These are phyloP conservation scores for Clavaria fumosa DNA, from an alignment of 768 basidiomycete genomes.

Conservation along the genomic window DNA sequence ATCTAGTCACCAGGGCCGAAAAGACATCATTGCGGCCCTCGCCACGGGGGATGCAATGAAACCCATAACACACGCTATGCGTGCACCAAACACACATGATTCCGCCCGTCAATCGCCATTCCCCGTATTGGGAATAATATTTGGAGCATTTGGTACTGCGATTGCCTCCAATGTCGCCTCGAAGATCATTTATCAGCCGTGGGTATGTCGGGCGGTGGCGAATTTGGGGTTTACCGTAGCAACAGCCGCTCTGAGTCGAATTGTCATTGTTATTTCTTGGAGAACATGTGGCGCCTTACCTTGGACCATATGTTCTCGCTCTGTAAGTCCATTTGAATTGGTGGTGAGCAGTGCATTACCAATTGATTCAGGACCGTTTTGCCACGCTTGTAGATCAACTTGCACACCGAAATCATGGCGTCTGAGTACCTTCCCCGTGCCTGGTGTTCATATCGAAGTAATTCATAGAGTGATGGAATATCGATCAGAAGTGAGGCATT, in stretches of 20 bases:
- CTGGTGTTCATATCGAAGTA: conserved; percentile 6
- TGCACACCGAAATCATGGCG: conserved; percentile 4
- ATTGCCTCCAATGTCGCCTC: conserved; percentile 6
- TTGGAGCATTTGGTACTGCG: conserved; percentile 15
- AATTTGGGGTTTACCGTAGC: conserved; percentile 19
- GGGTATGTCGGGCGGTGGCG: conserved; percentile 17
- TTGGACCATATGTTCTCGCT: conserved; percentile 6
- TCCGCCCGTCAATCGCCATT: conserved; percentile 16
- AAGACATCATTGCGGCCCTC: conserved; percentile 27
- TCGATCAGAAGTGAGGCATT: conserved; percentile 5
- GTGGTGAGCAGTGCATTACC: conserved; percentile 1
- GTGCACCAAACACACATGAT: conserved; percentile 21
- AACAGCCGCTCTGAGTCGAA: conserved; percentile 15
- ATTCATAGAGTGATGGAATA: conserved; percentile 10
- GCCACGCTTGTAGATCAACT: conserved; percentile 8
- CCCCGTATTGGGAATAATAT: conserved; percentile 17
- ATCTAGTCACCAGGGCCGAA: conserved; percentile 22
- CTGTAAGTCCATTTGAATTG: neutral
- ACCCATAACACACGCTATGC: conserved; percentile 20
- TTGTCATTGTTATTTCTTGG: neutral
- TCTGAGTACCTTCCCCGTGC: neutral
- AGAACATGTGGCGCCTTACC: conserved; percentile 4
- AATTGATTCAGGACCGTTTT: conserved; percentile 3
- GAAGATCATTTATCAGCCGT: conserved; percentile 12
- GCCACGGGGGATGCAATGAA: conserved; percentile 21